Percentiles rank a stretch among this genome's conserved stretches.
Evolutionary conservation across 345 rosid genomes (phyloP).

Genomic region (thale cress (Arabidopsis thaliana)): TAIR10.1 NC_003074.8:12898001-12898500

Average conservation of each 20-base stretch:
- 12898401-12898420: slow-evolving; percentile 72
- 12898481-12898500: slow-evolving; percentile 56
- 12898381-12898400: slow-evolving; percentile 66
- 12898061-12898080: background rate
- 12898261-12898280: too few species aligned
- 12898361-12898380: slow-evolving; percentile 61
- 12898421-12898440: slow-evolving; percentile 69
- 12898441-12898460: slow-evolving; percentile 61
- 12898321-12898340: background rate
- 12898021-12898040: background rate
- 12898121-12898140: too few species aligned
- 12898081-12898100: background rate
- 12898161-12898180: too few species aligned
- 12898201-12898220: too few species aligned
- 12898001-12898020: too few species aligned
- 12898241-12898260: too few species aligned
- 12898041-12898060: background rate
- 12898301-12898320: too few species aligned
- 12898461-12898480: slow-evolving; percentile 45
- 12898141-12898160: too few species aligned
- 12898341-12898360: slow-evolving; percentile 49
- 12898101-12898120: background rate
- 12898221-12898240: too few species aligned
- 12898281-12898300: background rate
- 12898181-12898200: too few species aligned